A percentile compares a stretch with the other conserved stretches of the same genome.
phyloP scores from a whole-genome alignment of 495 filamentous ascomycete genomes.

The Penicillium verhagenii region DNA sequence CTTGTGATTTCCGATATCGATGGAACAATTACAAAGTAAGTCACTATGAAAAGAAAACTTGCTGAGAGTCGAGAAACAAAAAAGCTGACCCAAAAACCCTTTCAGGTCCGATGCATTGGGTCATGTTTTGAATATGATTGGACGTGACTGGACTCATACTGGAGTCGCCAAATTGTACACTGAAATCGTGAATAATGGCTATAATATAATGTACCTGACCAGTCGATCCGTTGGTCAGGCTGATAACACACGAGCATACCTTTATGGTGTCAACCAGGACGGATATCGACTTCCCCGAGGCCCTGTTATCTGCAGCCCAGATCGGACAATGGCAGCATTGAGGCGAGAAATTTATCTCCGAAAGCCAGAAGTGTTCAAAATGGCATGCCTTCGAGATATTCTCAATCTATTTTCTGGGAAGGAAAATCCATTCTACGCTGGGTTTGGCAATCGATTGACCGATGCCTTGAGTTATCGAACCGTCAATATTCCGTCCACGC shows the following conservation, averaged over 20 bases:
- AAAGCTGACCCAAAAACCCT: constrained; percentile 4
- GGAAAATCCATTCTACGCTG: constrained; percentile 87
- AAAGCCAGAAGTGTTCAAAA: constrained; percentile 99
- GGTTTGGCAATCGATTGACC: constrained; percentile 94
- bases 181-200: constrained; percentile 93
- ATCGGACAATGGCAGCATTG: constrained; percentile 93
- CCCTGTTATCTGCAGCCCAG: constrained; percentile 90
- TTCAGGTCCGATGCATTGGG: constrained; percentile 88
- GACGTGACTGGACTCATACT: constrained; percentile 95
- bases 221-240: constrained; percentile 91
- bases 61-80: background rate
- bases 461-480: constrained; percentile 95
- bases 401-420: constrained; percentile 79
- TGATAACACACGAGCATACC: constrained; percentile 86
- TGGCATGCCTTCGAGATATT: constrained; percentile 95
- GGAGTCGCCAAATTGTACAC: constrained; percentile 96
- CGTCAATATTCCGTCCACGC: constrained; percentile 87
- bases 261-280: constrained; percentile 87
- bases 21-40: constrained; percentile 93
- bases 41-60: background rate
- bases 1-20: constrained; percentile 99
- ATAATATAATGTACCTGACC: constrained; percentile 98
- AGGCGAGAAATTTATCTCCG: constrained; percentile 91
- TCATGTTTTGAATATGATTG: constrained; percentile 97
- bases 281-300: constrained; percentile 82